phyloP scores from a whole-genome alignment of 768 basidiomycete species.

The Phlegmacium glaucopus region DNA sequence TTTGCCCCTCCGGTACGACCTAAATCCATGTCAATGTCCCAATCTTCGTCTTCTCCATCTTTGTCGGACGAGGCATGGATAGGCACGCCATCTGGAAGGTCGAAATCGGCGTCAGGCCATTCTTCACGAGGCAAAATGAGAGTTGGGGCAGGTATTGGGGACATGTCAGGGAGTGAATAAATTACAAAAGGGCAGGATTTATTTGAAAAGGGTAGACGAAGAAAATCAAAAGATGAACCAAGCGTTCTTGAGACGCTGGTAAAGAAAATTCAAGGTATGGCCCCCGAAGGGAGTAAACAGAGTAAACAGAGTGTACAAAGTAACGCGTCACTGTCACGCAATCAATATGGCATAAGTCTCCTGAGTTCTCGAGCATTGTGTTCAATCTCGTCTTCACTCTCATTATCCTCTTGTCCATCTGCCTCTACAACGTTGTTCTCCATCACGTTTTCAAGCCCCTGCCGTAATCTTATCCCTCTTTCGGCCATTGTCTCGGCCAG shows the following conservation, averaged over 20 bases:
- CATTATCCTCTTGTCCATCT: constrained; percentile 32
- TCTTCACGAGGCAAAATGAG: constrained; percentile 60
- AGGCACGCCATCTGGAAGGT: constrained; percentile 71
- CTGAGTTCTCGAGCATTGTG: constrained; percentile 54
- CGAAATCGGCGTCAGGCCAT: constrained; percentile 88
- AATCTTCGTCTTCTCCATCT: constrained; percentile 68
- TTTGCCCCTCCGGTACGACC: constrained; percentile 54
- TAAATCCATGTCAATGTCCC: constrained; percentile 77
- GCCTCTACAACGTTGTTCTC: constrained; percentile 25
- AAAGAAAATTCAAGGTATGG: too few relatives aligned
- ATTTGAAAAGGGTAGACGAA: constrained; percentile 2
- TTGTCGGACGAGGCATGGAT: constrained; percentile 65
- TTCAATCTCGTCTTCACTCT: constrained; percentile 57
- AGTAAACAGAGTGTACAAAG: constrained; percentile 29
- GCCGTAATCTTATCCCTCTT: constrained; percentile 60
- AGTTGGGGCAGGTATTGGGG: constrained; percentile 56
- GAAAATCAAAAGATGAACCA: constrained; percentile 7
- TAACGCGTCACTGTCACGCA: constrained; percentile 21
- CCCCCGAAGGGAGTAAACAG: constrained; percentile 16
- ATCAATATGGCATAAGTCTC: constrained; percentile 61
- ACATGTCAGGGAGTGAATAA: constrained; percentile 38
- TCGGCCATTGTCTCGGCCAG: constrained; percentile 78
- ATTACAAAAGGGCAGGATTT: neutral
- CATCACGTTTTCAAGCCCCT: constrained; percentile 56
- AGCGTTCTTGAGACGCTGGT: constrained; percentile 11